Evolutionary conservation across 768 basidiomycete genomes (phyloP).

Genomic region (Hygrocybe coccinea): DNA sequence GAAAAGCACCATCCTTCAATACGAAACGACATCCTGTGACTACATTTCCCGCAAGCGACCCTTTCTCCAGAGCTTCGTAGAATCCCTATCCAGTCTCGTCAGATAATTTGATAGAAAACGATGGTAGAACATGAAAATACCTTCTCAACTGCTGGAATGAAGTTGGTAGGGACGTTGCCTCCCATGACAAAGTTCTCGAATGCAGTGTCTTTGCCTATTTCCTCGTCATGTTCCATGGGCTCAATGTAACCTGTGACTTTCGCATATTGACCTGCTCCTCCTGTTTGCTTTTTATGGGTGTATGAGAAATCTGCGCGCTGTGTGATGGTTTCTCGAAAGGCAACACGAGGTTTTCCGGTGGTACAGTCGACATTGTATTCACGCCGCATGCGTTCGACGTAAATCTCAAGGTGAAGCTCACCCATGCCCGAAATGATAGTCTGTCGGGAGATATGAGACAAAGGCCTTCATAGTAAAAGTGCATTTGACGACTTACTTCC

Average conservation of each 20-base stretch:
- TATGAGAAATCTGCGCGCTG: constrained; percentile 77
- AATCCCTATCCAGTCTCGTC: constrained; percentile 60
- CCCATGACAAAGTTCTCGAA: constrained; percentile 91
- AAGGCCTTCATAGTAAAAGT: background rate
- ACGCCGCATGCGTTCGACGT: constrained; percentile 97
- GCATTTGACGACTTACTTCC: constrained; percentile 51
- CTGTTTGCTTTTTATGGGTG: constrained; percentile 97
- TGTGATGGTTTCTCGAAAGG: constrained; percentile 93
- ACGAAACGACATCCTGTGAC: constrained; percentile 84
- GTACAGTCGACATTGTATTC: constrained; percentile 93
- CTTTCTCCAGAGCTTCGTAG: constrained; percentile 90
- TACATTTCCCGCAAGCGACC: constrained; percentile 80
- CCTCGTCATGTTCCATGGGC: constrained; percentile 69
- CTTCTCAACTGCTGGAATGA: constrained; percentile 93
- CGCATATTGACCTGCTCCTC: constrained; percentile 95
- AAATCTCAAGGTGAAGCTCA: constrained; percentile 96
- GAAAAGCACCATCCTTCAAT: constrained; percentile 86
- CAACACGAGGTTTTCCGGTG: constrained; percentile 94
- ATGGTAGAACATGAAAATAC: constrained; percentile 34
- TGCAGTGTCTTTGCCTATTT: constrained; percentile 75
- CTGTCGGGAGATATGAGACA: constrained; percentile 33
- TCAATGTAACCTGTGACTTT: constrained; percentile 89
- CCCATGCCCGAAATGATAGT: constrained; percentile 99
- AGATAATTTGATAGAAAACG: background rate
- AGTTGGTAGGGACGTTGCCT: constrained; percentile 85